These are phyloP conservation scores for Panellus pusillus DNA, from an alignment of 768 basidiomycete genomes.

Conservation along the genomic window DNA sequence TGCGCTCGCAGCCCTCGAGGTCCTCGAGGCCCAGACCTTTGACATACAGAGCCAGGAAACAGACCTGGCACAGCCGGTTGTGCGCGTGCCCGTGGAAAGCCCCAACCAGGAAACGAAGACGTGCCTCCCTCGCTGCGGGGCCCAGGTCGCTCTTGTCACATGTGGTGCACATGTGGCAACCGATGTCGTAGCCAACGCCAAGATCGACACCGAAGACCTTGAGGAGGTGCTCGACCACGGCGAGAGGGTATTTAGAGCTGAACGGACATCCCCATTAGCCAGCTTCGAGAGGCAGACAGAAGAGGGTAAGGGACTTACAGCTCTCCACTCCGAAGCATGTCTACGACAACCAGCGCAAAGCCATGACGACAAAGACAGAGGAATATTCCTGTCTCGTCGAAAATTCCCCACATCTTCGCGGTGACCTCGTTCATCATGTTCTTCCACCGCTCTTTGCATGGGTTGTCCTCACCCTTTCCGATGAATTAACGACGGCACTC, in stretches of 20 bases:
- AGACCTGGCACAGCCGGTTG: slow-evolving; percentile 12
- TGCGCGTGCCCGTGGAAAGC: slow-evolving; percentile 17
- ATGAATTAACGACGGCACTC: not conserved
- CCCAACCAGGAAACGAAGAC: not conserved
- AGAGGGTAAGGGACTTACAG: slow-evolving; percentile 27
- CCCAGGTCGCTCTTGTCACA: slow-evolving; percentile 4
- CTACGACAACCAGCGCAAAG: slow-evolving; percentile 27
- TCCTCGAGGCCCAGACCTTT: slow-evolving; percentile 17
- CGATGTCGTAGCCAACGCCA: slow-evolving; percentile 14
- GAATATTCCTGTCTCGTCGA: slow-evolving; percentile 40
- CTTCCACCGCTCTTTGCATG: slow-evolving; percentile 5
- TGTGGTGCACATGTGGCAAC: slow-evolving; percentile 11
- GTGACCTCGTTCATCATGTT: slow-evolving; percentile 25
- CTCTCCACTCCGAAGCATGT: slow-evolving; percentile 37
- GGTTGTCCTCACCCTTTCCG: not conserved
- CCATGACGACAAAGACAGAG: slow-evolving; percentile 35
- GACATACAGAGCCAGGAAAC: slow-evolving; percentile 8
- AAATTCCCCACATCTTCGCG: slow-evolving; percentile 34
- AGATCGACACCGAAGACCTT: not conserved
- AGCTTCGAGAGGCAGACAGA: not conserved
- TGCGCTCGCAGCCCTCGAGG: slow-evolving; percentile 14
- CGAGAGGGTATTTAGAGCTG: slow-evolving; percentile 4
- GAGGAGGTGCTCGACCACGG: slow-evolving; percentile 2
- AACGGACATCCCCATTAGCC: not conserved
- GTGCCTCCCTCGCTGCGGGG: not conserved